A percentile compares a stretch with the other conserved stretches of the same genome.
phyloP scores from a whole-genome alignment of 2,329 filamentous ascomycete species.

The Didymella pomorum region DNA sequence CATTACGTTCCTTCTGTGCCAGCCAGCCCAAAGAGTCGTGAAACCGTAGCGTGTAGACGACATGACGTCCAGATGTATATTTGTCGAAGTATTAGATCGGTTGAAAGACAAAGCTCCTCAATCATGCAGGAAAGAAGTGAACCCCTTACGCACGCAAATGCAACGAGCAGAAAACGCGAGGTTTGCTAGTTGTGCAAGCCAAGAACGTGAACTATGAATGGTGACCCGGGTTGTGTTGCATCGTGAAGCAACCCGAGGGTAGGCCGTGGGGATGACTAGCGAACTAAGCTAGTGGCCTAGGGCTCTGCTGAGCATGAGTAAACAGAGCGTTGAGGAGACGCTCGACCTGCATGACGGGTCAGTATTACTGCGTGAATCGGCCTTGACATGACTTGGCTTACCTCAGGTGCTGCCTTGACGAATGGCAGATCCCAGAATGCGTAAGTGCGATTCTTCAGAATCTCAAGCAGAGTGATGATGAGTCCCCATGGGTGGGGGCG shows the following conservation, averaged over 20 bases:
- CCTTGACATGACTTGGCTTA: constrained; percentile 26
- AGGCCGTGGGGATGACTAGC: constrained; percentile 15
- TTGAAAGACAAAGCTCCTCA: constrained; percentile 26
- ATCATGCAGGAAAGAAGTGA: constrained; percentile 34
- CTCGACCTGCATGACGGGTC: constrained; percentile 51
- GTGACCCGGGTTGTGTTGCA: constrained; percentile 1
- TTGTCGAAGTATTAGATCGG: constrained; percentile 28
- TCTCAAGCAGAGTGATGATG: constrained; percentile 84
- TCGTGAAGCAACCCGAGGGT: constrained; percentile 11
- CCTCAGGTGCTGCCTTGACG: constrained; percentile 88
- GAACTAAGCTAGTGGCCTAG: constrained; percentile 46
- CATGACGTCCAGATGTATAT: constrained; percentile 22
- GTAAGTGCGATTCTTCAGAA: constrained; percentile 90
- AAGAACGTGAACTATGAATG: constrained; percentile 24
- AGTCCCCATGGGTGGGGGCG: constrained; percentile 97
- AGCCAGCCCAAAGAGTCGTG: constrained; percentile 36
- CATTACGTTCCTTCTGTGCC: constrained; percentile 34
- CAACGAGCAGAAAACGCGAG: constrained; percentile 41
- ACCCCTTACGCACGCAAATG: constrained; percentile 45
- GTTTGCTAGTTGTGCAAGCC: constrained; percentile 25
- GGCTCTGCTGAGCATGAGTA: constrained; percentile 58
- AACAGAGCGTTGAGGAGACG: constrained; percentile 57
- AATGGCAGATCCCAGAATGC: constrained; percentile 93
- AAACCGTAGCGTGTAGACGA: constrained; percentile 28
- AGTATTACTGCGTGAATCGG: constrained; percentile 17